Percentiles rank a stretch among this genome's conserved stretches.
Evolutionary conservation across 805 yeast genomes (phyloP).

Genomic region (Alloascoidea africana): DNA sequence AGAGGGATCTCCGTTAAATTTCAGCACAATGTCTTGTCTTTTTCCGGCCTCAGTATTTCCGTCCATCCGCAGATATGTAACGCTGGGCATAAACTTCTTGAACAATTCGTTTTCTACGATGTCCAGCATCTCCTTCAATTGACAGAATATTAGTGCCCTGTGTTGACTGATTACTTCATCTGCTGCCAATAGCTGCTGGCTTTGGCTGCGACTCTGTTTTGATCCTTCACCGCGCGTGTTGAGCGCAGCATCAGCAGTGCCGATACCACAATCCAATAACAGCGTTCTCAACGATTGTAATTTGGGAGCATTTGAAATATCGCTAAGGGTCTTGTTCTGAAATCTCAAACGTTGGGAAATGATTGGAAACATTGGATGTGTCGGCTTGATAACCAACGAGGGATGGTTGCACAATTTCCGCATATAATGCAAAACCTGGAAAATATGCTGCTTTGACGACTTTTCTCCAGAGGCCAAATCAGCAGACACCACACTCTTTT

Average conservation of each 20-base stretch:
- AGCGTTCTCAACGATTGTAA: slow-evolving; percentile 67
- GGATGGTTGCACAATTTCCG: slow-evolving; percentile 96
- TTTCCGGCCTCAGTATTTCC: slow-evolving; percentile 89
- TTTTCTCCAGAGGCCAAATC: slow-evolving; percentile 34
- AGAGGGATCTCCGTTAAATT: slow-evolving; percentile 93
- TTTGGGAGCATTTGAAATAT: slow-evolving; percentile 83
- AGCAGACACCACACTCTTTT: slow-evolving; percentile 52
- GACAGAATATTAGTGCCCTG: slow-evolving; percentile 90
- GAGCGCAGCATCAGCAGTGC: slow-evolving; percentile 22
- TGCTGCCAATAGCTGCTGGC: slow-evolving; percentile 10
- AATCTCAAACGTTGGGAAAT: slow-evolving; percentile 45
- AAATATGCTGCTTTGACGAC: slow-evolving; percentile 74
- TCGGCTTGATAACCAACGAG: slow-evolving; percentile 66
- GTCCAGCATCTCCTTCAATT: slow-evolving; percentile 93
- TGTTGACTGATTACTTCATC: slow-evolving; percentile 80
- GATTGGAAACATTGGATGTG: slow-evolving; percentile 68
- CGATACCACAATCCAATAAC: slow-evolving; percentile 87
- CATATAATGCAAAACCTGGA: slow-evolving; percentile 96
- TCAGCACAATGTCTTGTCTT: slow-evolving; percentile 79
- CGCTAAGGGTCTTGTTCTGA: slow-evolving; percentile 46
- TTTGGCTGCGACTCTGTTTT: slow-evolving; percentile 13
- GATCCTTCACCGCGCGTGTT: slow-evolving; percentile 12
- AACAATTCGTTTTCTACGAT: slow-evolving; percentile 86
- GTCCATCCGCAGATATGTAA: slow-evolving; percentile 87
- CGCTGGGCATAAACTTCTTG: slow-evolving; percentile 74